phyloP scores from a whole-genome alignment of 139 green algal species.

The Picochlorum sp. region DNA sequence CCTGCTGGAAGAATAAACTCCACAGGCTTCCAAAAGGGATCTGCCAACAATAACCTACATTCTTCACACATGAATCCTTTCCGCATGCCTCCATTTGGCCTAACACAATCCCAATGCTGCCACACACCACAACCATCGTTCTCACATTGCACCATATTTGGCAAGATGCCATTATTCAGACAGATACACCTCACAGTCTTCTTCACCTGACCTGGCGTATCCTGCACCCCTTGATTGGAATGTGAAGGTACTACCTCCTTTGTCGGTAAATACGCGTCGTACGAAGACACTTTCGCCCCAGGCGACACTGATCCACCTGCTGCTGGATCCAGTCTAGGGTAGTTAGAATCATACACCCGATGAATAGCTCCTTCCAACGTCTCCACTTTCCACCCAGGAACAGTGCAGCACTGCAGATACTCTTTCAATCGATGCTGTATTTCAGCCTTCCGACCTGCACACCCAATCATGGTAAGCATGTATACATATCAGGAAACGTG shows the following conservation, averaged over 20 bases:
- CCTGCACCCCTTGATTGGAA: neutral
- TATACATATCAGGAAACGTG: neutral
- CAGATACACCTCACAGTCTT: slow-evolving; percentile 49
- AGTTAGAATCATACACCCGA: too few relatives aligned
- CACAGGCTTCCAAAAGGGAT: slow-evolving; percentile 62
- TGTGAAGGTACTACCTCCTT: too few relatives aligned
- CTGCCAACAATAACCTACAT: slow-evolving; percentile 43
- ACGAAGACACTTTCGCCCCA: too few relatives aligned
- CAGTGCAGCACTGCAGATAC: neutral
- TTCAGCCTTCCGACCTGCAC: neutral
- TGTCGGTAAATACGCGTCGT: too few relatives aligned
- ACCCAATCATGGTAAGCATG: neutral
- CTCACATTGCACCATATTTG: slow-evolving; percentile 56
- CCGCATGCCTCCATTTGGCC: neutral
- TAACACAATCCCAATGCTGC: slow-evolving; percentile 55
- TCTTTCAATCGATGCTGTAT: neutral
- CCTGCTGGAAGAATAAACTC: slow-evolving; percentile 32
- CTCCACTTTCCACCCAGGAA: neutral
- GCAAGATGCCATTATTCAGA: slow-evolving; percentile 1
- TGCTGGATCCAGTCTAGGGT: too few relatives aligned
- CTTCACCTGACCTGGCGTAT: neutral
- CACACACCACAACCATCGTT: slow-evolving; percentile 47
- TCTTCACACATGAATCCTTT: slow-evolving; percentile 41
- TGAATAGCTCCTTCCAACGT: neutral
- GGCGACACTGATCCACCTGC: too few relatives aligned